Base-by-base conservation (phyloP, 768 basidiomycete species). In the Galerina sulciceps region DNA sequence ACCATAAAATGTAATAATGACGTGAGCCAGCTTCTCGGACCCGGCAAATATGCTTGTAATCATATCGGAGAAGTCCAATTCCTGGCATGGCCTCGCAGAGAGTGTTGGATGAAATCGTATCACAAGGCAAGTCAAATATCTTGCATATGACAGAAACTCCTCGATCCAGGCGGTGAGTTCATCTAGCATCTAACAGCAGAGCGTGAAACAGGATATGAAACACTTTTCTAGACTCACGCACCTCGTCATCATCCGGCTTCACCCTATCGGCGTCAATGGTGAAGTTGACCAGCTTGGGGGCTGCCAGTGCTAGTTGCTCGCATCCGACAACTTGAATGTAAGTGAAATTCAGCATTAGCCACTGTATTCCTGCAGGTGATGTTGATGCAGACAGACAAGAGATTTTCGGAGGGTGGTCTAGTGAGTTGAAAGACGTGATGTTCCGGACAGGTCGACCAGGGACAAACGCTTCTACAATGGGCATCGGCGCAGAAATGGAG, bases 21-120 rank as follows among this genome's bases (percentile, higher is more conserved):
- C 61, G 34, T 64, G 62, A 22, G 35, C 54, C 46, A 70, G 53
- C 10, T 52, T 55, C 11, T 49, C 26, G 1, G 69, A 64, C 11
- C 65, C 62, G 11, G 63, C 58, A 44, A 70, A 70, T 23, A 65
- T 60, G 42, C 62, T 68, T 1, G 69, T 70, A 18, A 70, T 64
- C 59, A 70, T 64, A n/a, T 64, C 59, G 14, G 64, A 64, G 50
- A 68, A 70, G 46, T 70, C 67, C 14, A 70, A 51, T 43, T 66
- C 61, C 35, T 65, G 67, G 46, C 67, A 64, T 10, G 67, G 62
- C 13, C 52, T 52, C n/a, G 36, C 20, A 6, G 64, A 63, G 20
- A 68, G 63, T 11, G 26, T 23, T 18, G 68, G 68, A 47, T 64
- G 62, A 40, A 70, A 68, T 26, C 60, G 58, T 22, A 70, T 62